Percentiles rank a stretch among this genome's conserved stretches.
phyloP scores from a whole-genome alignment of 768 basidiomycete species.

The Agaricus blazei region DNA sequence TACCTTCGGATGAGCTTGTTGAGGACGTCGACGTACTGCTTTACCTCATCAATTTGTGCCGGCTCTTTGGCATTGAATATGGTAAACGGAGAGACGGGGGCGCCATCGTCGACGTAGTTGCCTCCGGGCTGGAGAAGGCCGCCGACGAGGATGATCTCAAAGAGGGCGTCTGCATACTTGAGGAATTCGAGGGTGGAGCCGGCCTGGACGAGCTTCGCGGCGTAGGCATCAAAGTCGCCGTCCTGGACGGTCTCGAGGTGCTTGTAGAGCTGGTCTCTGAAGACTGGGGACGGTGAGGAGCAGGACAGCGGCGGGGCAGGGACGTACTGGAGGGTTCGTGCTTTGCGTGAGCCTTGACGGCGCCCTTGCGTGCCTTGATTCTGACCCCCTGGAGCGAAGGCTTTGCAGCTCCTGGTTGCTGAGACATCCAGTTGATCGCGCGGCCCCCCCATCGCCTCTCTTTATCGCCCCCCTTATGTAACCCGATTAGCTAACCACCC shows the following conservation, averaged over 20 bases:
- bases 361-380: slow-evolving; percentile 91
- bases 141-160: slow-evolving; percentile 93
- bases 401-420: slow-evolving; percentile 77
- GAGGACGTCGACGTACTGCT: slow-evolving; percentile 90
- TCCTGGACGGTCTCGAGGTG: slow-evolving; percentile 79
- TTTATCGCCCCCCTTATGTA: slow-evolving; percentile 2
- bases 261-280: slow-evolving; percentile 91
- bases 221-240: slow-evolving; percentile 78
- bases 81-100: slow-evolving; percentile 84
- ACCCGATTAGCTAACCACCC: slow-evolving; percentile 11
- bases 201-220: slow-evolving; percentile 84
- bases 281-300: slow-evolving; percentile 44
- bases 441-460: not conserved
- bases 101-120: slow-evolving; percentile 81
- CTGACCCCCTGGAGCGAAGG: slow-evolving; percentile 90
- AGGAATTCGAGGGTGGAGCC: slow-evolving; percentile 91
- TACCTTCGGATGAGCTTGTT: slow-evolving; percentile 95
- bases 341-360: slow-evolving; percentile 88
- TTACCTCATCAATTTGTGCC: slow-evolving; percentile 78
- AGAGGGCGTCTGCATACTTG: slow-evolving; percentile 96
- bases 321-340: slow-evolving; percentile 76
- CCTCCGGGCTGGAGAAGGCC: slow-evolving; percentile 97
- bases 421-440: slow-evolving; percentile 70
- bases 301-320: slow-evolving; percentile 3
- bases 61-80: slow-evolving; percentile 79